Conservation (phyloP, 371 early-diverging fungal genomes). For the Nosema muscidifuracis region DNA sequence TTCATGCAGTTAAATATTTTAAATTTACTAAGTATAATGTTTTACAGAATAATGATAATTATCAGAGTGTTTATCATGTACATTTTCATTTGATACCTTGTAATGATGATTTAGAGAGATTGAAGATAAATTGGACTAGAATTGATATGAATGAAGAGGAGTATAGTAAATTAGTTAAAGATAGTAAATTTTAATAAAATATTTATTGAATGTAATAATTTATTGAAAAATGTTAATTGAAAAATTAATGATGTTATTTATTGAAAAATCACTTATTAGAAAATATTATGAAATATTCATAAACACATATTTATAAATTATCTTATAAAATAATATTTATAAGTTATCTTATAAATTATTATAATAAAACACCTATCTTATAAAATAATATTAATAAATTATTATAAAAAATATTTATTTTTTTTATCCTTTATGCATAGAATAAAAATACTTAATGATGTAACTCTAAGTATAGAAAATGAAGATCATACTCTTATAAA, state of each 20-base stretch:
- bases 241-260: too few relatives aligned
- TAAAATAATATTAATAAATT: too few relatives aligned
- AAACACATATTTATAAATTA: too few relatives aligned
- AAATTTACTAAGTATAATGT: slow-evolving; percentile 58
- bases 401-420: too few relatives aligned
- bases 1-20: slow-evolving; percentile 39
- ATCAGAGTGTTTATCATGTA: slow-evolving; percentile 59
- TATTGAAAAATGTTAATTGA: too few relatives aligned
- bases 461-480: slow-evolving; percentile 23
- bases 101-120: slow-evolving; percentile 19
- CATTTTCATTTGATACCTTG: slow-evolving; percentile 63
- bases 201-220: too few relatives aligned
- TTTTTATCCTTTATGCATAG: not conserved
- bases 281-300: too few relatives aligned
- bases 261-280: too few relatives aligned
- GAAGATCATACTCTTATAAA: slow-evolving; percentile 60
- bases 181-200: too few relatives aligned
- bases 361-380: too few relatives aligned
- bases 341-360: too few relatives aligned
- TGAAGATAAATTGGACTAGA: slow-evolving; percentile 28
- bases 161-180: not conserved
- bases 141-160: slow-evolving; percentile 12
- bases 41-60: slow-evolving; percentile 61
- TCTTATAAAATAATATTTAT: too few relatives aligned
- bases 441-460: slow-evolving; percentile 38